A percentile compares a stretch with the other conserved stretches of the same genome.
These are phyloP conservation scores for Coemansia sp. DNA, from an alignment of 192 early-diverging fungal genomes.

Conservation along the genomic window DNA sequence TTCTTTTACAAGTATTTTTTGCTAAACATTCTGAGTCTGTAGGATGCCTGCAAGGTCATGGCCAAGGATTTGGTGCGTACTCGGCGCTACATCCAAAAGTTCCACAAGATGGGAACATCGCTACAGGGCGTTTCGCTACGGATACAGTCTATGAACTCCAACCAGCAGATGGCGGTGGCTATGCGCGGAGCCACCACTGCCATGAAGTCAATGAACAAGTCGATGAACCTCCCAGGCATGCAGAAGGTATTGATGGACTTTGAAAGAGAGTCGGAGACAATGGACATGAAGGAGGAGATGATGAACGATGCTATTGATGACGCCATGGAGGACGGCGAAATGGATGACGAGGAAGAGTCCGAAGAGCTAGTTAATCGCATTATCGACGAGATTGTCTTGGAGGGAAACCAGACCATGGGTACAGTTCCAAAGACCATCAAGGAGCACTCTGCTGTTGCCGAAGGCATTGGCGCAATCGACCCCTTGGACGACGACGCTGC, in stretches of 20 bases:
- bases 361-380: conserved; percentile 92
- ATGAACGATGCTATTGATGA: conserved; percentile 98
- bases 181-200: conserved; percentile 93
- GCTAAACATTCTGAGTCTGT: neutral
- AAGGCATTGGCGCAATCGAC: conserved; percentile 12
- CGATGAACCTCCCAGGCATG: conserved; percentile 91
- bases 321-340: conserved; percentile 83
- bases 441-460: conserved; percentile 54
- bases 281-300: conserved; percentile 99
- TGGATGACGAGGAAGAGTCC: conserved; percentile 87
- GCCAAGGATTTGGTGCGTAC: conserved; percentile 97
- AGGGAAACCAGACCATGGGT: conserved; percentile 44
- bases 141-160: conserved; percentile 82
- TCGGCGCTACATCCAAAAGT: conserved; percentile 90
- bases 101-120: conserved; percentile 93
- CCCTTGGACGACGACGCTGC: conserved; percentile 65
- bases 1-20: neutral
- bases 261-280: conserved; percentile 88
- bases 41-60: conserved; percentile 87
- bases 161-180: conserved; percentile 93
- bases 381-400: conserved; percentile 94
- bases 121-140: conserved; percentile 85
- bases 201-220: conserved; percentile 95
- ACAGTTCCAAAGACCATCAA: conserved; percentile 56
- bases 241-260: conserved; percentile 98